phyloP scores from a whole-genome alignment of 257 asterid species.

The Pogostemon cablin region DNA sequence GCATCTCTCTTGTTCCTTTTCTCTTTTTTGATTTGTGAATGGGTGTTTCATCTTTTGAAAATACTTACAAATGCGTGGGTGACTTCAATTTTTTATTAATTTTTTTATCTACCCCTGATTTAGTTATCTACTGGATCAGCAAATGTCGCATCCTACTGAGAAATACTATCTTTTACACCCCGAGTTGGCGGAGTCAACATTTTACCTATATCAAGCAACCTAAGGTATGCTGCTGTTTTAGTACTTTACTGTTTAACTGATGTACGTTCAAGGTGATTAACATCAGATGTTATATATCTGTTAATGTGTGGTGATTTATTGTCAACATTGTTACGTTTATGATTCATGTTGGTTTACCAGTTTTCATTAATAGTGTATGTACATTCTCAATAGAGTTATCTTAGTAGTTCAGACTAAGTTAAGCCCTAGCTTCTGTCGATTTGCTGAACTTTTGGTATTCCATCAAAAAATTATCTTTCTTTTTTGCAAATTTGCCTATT shows the following conservation, averaged over 20 bases:
- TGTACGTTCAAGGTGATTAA: neutral
- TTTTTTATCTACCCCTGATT: neutral
- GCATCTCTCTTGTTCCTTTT: neutral
- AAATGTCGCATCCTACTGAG: constrained; percentile 93
- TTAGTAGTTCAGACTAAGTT: no score
- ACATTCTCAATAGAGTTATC: no score
- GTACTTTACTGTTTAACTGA: neutral
- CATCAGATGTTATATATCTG: neutral
- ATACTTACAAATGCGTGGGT: neutral
- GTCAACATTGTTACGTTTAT: no score
- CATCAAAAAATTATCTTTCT: no score
- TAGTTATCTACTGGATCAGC: constrained; percentile 90
- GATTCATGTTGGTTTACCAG: no score
- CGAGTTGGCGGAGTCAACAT: constrained; percentile 94
- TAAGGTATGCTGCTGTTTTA: constrained; percentile 55
- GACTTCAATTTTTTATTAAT: no score
- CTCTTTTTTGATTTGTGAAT: neutral
- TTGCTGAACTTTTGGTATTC: no score
- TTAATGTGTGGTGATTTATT: no score
- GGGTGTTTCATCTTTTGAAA: neutral
- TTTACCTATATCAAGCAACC: constrained; percentile 96
- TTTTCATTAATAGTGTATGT: no score
- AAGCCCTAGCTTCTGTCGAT: no score
- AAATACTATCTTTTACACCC: constrained; percentile 97
- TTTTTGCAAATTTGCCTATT: no score